Evolutionary conservation across 768 basidiomycete genomes (phyloP).

Genomic region (Boletus tylopilopsis): DNA sequence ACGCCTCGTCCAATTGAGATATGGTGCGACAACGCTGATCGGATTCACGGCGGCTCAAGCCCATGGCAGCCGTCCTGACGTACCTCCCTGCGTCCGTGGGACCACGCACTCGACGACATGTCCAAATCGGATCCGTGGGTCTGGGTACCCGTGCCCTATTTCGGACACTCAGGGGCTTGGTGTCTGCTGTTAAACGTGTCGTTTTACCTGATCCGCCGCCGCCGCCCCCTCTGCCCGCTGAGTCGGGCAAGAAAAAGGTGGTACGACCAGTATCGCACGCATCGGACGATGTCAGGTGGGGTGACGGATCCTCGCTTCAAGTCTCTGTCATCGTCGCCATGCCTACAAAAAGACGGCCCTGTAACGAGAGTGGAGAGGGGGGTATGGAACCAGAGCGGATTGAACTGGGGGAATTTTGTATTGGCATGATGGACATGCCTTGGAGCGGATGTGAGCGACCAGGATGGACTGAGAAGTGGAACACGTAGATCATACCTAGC

Average conservation of each 20-base stretch:
- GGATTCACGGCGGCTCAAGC: conserved; percentile 16
- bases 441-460: conserved; percentile 9
- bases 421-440: conserved; percentile 22
- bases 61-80: conserved; percentile 21
- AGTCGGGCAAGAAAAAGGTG: background rate
- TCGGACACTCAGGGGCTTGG: background rate
- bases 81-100: background rate
- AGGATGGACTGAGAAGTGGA: background rate
- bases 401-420: conserved; percentile 34
- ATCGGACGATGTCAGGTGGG: conserved; percentile 1
- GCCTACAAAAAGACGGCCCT: conserved; percentile 26
- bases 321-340: conserved; percentile 41
- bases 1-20: background rate
- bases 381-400: conserved; percentile 15
- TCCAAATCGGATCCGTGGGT: background rate
- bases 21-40: background rate
- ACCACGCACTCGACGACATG: background rate
- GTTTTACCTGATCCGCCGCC: background rate
- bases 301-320: conserved; percentile 25
- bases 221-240: background rate
- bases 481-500: background rate
- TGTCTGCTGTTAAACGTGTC: conserved; percentile 3
- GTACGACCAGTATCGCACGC: background rate
- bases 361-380: background rate
- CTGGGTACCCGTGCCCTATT: background rate